Percentiles rank a stretch among this genome's conserved stretches.
Conservation (phyloP, 495 filamentous ascomycete genomes). For the Xylaria flabelliformis region DNA sequence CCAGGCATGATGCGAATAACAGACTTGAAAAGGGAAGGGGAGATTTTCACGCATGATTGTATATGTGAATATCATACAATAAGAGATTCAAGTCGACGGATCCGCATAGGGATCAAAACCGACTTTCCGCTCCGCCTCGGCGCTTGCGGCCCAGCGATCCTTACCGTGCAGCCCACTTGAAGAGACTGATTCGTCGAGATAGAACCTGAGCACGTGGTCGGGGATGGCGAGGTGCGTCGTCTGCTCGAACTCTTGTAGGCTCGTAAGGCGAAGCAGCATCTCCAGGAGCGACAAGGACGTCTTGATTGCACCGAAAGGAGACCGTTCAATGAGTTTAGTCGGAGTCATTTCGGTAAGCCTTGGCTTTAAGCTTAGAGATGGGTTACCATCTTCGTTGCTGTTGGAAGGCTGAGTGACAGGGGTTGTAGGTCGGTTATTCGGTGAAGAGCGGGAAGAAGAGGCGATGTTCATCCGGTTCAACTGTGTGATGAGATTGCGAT, state of each 20-base stretch:
- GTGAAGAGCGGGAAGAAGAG: constrained; percentile 33
- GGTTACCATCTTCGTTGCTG: not conserved
- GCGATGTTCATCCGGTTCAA: constrained; percentile 49
- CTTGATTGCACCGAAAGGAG: constrained; percentile 61
- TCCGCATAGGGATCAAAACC: constrained; percentile 79
- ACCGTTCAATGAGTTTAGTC: constrained; percentile 38
- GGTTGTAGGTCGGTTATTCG: constrained; percentile 16
- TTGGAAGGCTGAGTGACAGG: constrained; percentile 9
- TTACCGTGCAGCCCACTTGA: constrained; percentile 76
- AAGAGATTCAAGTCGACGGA: not conserved
- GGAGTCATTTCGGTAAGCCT: constrained; percentile 26
- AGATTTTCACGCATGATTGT: not conserved
- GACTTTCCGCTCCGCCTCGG: constrained; percentile 75
- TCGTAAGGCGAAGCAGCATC: constrained; percentile 87
- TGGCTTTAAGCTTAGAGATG: constrained; percentile 4
- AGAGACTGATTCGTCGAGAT: constrained; percentile 77
- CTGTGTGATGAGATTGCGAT: constrained; percentile 49
- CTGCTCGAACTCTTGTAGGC: constrained; percentile 97
- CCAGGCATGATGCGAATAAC: not conserved
- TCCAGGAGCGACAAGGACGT: constrained; percentile 94
- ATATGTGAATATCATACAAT: not conserved
- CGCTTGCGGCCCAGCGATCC: constrained; percentile 70
- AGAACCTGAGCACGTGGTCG: constrained; percentile 95
- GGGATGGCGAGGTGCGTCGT: constrained; percentile 88
- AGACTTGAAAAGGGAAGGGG: not conserved